Conservation (phyloP, 73 alveolate species). For the Paramecium sonneborni region DNA sequence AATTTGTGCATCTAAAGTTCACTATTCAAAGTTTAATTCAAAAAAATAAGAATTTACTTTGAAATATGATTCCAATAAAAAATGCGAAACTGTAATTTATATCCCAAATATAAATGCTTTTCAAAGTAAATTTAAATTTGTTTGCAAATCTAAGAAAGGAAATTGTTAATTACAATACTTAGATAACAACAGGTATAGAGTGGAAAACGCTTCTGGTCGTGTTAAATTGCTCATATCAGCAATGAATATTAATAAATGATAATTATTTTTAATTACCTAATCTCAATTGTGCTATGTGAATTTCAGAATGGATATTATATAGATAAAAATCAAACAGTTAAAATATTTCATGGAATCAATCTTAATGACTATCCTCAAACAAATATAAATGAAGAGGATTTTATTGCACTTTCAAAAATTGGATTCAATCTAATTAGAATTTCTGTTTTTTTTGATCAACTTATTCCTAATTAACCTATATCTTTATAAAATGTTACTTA, state of each 20-base stretch:
- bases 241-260: background rate
- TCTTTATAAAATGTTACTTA: background rate
- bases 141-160: background rate
- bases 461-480: background rate
- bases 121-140: background rate
- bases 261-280: background rate
- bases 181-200: background rate
- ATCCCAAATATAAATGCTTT: background rate
- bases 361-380: background rate
- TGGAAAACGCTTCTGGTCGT: background rate
- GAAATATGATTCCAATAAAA: background rate
- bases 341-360: conserved; percentile 1
- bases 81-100: background rate
- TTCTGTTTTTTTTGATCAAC: background rate
- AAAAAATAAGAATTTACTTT: background rate
- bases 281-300: conserved; percentile 5
- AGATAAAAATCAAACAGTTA: background rate
- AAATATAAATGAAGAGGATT: background rate
- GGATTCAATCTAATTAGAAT: background rate
- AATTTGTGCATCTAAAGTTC: conserved; percentile 64
- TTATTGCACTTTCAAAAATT: background rate
- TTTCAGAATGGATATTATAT: background rate
- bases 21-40: background rate
- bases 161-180: background rate
- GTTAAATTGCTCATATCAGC: background rate